Evolutionary conservation across 345 rosid genomes (phyloP).

Genomic region (Dimocarpus longan): DNA sequence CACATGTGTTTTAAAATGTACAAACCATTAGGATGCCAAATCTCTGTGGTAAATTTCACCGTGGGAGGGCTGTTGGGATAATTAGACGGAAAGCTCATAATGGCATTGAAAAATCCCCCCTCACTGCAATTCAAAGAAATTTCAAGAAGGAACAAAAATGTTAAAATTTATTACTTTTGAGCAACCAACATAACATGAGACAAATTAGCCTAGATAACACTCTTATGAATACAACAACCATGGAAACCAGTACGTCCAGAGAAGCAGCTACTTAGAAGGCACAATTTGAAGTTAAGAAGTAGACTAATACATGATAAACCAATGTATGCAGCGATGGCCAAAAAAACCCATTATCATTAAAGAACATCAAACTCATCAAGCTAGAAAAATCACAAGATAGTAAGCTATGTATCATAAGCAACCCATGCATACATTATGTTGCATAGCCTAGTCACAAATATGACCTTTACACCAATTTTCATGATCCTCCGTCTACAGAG

Average conservation of each 20-base stretch:
- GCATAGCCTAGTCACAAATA: neutral
- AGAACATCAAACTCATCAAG: neutral
- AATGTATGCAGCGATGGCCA: neutral
- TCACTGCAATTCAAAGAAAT: slow-evolving; percentile 56
- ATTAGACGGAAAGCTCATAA: slow-evolving; percentile 90
- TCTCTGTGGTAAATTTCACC: slow-evolving; percentile 84
- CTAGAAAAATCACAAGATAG: neutral
- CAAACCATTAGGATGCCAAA: slow-evolving; percentile 99
- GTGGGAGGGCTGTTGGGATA: slow-evolving; percentile 93
- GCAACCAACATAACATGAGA: neutral
- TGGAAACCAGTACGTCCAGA: neutral
- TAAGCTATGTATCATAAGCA: neutral
- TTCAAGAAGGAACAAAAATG: slow-evolving; percentile 6
- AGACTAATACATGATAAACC: neutral
- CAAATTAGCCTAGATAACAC: neutral
- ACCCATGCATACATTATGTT: neutral
- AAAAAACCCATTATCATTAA: neutral
- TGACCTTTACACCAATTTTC: neutral
- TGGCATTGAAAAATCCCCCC: slow-evolving; percentile 95
- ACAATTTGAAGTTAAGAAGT: neutral
- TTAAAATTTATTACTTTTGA: neutral
- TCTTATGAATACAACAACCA: neutral
- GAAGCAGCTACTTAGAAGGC: neutral
- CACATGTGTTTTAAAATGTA: neutral
- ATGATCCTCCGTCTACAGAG: neutral